phyloP scores from a whole-genome alignment of 2,329 filamentous ascomycete genomes.

The Pseudocercospora cruenta region DNA sequence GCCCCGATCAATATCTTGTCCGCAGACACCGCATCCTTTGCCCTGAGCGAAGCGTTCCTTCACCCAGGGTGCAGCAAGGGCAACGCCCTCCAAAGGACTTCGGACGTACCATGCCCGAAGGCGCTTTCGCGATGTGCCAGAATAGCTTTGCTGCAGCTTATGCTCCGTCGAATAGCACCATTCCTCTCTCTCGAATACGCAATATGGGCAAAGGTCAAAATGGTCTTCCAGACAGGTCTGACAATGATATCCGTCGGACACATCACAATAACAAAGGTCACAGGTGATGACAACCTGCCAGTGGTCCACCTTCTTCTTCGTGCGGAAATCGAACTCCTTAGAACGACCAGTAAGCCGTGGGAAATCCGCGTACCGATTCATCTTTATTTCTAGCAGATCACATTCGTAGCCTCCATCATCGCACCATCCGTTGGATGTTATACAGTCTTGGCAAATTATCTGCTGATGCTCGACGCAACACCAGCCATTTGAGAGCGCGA shows the following conservation, averaged over 20 bases:
- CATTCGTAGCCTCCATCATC: background rate
- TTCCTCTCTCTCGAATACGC: background rate
- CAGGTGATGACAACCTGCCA: background rate
- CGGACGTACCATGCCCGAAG: background rate
- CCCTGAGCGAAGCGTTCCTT: too few relatives aligned
- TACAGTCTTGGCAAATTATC: background rate
- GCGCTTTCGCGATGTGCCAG: background rate
- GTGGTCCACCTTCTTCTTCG: background rate
- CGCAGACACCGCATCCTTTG: too few relatives aligned
- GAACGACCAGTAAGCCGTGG: background rate
- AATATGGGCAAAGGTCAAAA: background rate
- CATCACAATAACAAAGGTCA: background rate
- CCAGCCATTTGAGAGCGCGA: background rate
- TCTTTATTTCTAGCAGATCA: background rate
- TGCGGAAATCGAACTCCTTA: background rate
- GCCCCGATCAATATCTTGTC: background rate
- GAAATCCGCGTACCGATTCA: background rate
- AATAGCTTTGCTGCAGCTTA: background rate
- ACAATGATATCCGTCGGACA: background rate
- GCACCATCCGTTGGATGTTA: background rate
- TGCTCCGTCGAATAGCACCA: background rate
- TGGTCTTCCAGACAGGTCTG: background rate
- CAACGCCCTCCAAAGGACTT: too few relatives aligned
- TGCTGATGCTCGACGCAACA: background rate
- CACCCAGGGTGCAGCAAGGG: too few relatives aligned